Base-by-base conservation (phyloP, 495 filamentous ascomycete species). In the Lentithecium fluviatile region DNA sequence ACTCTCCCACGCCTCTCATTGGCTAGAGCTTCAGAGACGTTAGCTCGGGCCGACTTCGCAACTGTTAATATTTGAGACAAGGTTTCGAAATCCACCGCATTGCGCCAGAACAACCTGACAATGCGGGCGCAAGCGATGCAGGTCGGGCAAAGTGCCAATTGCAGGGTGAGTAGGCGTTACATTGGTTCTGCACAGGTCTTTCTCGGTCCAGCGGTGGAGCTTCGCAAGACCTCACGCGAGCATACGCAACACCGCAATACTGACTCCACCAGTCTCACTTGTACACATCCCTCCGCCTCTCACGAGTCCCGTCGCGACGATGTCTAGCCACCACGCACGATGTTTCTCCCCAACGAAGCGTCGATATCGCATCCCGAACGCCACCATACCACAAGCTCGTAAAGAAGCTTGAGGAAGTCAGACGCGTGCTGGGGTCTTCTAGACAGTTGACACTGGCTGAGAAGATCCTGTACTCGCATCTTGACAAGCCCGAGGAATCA, bases 381-480 rank as follows among this genome's bases (percentile, higher is more conserved):
- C 85, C 85, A 17, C 85, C 84, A n/a, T 89, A 89, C 72, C 68
- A 74, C 10, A 85, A 83, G 67, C 81, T 88, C 24, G 69, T 83
- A 23, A 72, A 76, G 26, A 82, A 79, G 51, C 77, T 90, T 7
- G 69, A 75, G 13, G 71, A 85, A 69, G 90, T 95, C 23, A 88
- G 90, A 20, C 79, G 81, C 25, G 81, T 95, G 6, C 79, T 95
- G 29, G 87, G 88, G 3, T 72, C 77, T 19, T 72, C 77, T 8
- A 83, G 86, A 42, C 78, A 80, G 20, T 83, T 98, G 36, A 96
- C 94, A 2, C 81, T 97, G 36, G 90, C 94, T 46, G 94, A 98
- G 76, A 98, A 98, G 80, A 96, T 97, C 61, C 81, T 98, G 38
- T 98, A 97, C 79, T 91, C 94, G 65, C 94, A 98, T 79, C 78